phyloP scores from a whole-genome alignment of 192 early-diverging fungal species.

The Coemansia sp. region DNA sequence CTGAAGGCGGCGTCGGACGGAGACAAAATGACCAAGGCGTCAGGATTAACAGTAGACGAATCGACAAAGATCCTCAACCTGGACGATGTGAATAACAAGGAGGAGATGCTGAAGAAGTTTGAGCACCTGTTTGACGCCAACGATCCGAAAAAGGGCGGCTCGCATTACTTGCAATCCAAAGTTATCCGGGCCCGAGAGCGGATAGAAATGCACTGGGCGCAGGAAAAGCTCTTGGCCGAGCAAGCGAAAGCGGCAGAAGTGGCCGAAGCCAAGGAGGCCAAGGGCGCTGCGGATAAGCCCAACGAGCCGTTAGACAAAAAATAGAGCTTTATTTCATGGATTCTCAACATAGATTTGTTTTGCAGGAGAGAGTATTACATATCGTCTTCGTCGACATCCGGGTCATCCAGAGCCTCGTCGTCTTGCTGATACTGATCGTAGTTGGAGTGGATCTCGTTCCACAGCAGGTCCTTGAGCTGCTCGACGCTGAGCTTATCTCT shows the following conservation, averaged over 20 bases:
- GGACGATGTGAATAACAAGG: constrained; percentile 57
- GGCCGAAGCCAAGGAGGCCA: background rate
- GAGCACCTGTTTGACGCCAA: constrained; percentile 85
- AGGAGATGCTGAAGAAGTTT: constrained; percentile 72
- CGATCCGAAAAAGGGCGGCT: constrained; percentile 81
- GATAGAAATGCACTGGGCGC: constrained; percentile 82
- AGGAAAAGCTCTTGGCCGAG: constrained; percentile 47
- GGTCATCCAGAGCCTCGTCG: constrained; percentile 15
- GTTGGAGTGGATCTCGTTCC: constrained; percentile 45
- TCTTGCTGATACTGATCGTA: constrained; percentile 33
- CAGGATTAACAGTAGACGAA: constrained; percentile 87
- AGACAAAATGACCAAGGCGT: constrained; percentile 70
- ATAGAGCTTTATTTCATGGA: background rate
- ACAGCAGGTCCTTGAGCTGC: constrained; percentile 64
- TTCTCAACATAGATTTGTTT: no score
- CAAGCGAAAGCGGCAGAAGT: constrained; percentile 14
- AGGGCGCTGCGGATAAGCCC: background rate
- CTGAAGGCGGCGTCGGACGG: constrained; percentile 54
- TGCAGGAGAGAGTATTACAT: no score
- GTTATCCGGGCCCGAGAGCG: constrained; percentile 91
- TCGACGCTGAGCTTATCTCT: constrained; percentile 79
- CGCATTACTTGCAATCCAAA: constrained; percentile 94
- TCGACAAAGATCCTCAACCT: constrained; percentile 89
- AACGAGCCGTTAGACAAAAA: constrained; percentile 20
- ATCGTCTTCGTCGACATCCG: constrained; percentile 21